These are phyloP conservation scores for Aspergillus heteromorphus DNA, from an alignment of 495 filamentous ascomycete species.

Conservation along the genomic window DNA sequence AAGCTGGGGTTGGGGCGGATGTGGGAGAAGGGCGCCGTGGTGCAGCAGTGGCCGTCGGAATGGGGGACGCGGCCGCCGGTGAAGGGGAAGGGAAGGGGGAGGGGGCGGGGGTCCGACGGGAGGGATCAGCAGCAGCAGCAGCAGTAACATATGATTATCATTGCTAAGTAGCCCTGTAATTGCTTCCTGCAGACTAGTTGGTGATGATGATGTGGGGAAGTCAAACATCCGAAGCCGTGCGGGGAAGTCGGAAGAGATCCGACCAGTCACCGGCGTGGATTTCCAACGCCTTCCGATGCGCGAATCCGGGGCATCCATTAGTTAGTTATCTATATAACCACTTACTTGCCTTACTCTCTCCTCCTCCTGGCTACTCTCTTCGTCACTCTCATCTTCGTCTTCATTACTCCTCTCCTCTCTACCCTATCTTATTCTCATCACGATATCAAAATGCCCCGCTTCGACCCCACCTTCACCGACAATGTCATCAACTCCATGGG, in stretches of 20 bases:
- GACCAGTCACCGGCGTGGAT: background rate
- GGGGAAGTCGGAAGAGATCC: conserved; percentile 1
- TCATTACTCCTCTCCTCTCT: background rate
- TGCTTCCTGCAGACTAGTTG: too few relatives aligned
- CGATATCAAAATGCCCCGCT: conserved; percentile 28
- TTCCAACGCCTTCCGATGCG: background rate
- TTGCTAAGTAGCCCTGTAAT: too few relatives aligned
- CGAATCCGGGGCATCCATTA: conserved; percentile 1
- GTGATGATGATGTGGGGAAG: background rate
- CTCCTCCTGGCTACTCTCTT: too few relatives aligned
- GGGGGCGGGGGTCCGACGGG: conserved; percentile 13
- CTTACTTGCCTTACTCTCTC: too few relatives aligned
- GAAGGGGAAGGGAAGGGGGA: conserved; percentile 27
- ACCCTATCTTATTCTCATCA: background rate
- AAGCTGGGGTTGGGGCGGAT: conserved; percentile 54
- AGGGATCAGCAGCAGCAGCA: background rate
- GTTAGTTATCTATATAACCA: too few relatives aligned
- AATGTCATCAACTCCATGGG: conserved; percentile 67
- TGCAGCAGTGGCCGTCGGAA: conserved; percentile 45
- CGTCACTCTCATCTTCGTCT: too few relatives aligned
- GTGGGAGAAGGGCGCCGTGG: conserved; percentile 58
- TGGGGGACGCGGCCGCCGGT: conserved; percentile 24
- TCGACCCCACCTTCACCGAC: conserved; percentile 61
- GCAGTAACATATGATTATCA: too few relatives aligned
- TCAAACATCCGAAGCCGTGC: background rate